Evolutionary conservation across 169 alveolate genomes (phyloP).

Genomic region (Cryptosporidium meleagridis): DNA sequence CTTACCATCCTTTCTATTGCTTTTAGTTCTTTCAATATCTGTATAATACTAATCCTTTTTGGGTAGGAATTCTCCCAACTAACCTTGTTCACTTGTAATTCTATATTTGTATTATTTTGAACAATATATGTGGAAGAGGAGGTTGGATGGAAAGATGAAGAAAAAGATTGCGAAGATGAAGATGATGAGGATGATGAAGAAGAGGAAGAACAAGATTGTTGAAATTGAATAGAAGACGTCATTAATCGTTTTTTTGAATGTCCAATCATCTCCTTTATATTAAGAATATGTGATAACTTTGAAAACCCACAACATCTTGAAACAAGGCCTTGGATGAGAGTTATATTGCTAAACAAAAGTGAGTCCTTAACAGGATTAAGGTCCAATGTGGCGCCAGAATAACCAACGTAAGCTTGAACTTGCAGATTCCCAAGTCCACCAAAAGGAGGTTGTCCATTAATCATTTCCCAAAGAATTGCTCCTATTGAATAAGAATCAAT

Average conservation of each 20-base stretch:
- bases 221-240: not conserved
- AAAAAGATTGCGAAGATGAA: not conserved
- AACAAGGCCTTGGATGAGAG: slow-evolving; percentile 6
- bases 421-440: slow-evolving; percentile 46
- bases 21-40: slow-evolving; percentile 2
- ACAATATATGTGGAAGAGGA: not conserved
- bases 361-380: not conserved
- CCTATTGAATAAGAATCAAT: slow-evolving; percentile 58
- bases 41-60: not conserved
- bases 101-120: not conserved
- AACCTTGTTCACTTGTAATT: not conserved
- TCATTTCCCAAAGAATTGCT: slow-evolving; percentile 55
- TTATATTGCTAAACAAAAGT: not conserved
- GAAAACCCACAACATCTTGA: slow-evolving; percentile 35
- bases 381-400: slow-evolving; percentile 22
- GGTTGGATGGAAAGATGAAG: not conserved
- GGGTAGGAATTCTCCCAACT: not conserved
- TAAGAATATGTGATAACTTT: not conserved
- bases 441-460: slow-evolving; percentile 69
- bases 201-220: not conserved
- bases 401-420: slow-evolving; percentile 62
- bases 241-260: not conserved
- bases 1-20: slow-evolving; percentile 46
- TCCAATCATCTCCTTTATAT: not conserved
- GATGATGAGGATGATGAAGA: not conserved